These are phyloP conservation scores for Pichia sp. DNA, from an alignment of 1,139 yeast species.

Conservation along the genomic window DNA sequence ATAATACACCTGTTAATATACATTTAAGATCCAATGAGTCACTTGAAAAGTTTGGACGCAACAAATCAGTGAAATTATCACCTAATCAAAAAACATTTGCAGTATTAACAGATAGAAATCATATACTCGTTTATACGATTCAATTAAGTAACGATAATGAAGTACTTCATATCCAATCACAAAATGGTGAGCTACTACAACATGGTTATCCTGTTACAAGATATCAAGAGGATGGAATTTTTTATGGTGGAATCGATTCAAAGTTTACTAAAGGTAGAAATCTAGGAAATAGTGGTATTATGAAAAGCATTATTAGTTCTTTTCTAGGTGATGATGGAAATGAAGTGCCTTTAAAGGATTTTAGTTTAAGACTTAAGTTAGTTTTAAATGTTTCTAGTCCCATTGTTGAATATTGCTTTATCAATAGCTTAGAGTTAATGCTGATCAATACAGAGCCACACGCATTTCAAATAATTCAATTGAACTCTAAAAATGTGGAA, in stretches of 20 bases:
- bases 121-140: conserved; percentile 30
- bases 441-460: conserved; percentile 33
- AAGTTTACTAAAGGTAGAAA: conserved; percentile 7
- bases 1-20: conserved; percentile 34
- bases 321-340: conserved; percentile 19
- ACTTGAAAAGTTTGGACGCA: conserved; percentile 33
- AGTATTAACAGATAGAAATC: conserved; percentile 29
- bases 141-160: conserved; percentile 27
- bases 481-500: conserved; percentile 26
- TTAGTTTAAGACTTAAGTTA: conserved; percentile 35
- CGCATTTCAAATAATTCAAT: conserved; percentile 35
- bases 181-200: conserved; percentile 36
- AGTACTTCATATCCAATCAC: conserved; percentile 34
- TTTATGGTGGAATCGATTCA: conserved; percentile 16
- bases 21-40: conserved; percentile 35
- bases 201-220: conserved; percentile 36
- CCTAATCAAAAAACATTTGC: conserved; percentile 27
- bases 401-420: conserved; percentile 31
- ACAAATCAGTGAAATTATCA: conserved; percentile 25
- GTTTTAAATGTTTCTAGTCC: conserved; percentile 39
- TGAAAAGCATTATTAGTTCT: conserved; percentile 23
- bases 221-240: conserved; percentile 17
- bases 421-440: conserved; percentile 27
- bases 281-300: conserved; percentile 24
- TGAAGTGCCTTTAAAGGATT: conserved; percentile 26